phyloP scores from a whole-genome alignment of 768 basidiomycete species.

The Hericium rajendrae region DNA sequence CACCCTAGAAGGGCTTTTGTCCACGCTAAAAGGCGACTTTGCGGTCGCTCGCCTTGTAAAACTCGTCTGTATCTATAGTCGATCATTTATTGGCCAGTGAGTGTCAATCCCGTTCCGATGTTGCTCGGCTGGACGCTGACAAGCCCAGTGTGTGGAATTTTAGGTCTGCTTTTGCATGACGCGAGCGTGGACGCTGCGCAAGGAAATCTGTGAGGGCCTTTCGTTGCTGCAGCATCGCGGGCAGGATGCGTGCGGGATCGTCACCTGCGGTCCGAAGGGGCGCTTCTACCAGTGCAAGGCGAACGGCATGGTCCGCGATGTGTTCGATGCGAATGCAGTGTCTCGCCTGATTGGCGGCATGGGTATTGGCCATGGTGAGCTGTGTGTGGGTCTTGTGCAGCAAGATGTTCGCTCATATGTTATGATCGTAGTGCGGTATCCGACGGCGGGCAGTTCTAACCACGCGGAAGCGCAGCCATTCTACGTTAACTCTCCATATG shows the following conservation, averaged over 20 bases:
- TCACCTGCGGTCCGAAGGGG: conserved; percentile 92
- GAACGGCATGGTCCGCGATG: conserved; percentile 98
- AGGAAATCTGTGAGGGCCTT: conserved; percentile 92
- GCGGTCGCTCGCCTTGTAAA: background rate
- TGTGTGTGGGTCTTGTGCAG: no score
- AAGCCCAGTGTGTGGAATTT: conserved; percentile 79
- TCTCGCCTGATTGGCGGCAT: conserved; percentile 80
- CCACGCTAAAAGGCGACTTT: background rate
- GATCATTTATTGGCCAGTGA: background rate
- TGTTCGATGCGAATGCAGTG: conserved; percentile 78
- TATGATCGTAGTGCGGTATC: conserved; percentile 71
- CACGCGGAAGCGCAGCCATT: conserved; percentile 98
- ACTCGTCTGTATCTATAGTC: background rate
- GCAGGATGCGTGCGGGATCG: conserved; percentile 95
- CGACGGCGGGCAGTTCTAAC: conserved; percentile 94
- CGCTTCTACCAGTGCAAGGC: conserved; percentile 98
- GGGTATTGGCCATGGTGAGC: conserved; percentile 93
- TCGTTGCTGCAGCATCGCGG: conserved; percentile 93
- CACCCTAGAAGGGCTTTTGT: background rate
- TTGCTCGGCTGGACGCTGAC: background rate
- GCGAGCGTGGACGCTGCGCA: conserved; percentile 62
- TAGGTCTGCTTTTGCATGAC: conserved; percentile 81
- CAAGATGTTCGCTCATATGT: no score
- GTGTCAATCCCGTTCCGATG: background rate
- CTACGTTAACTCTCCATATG: conserved; percentile 99